These are phyloP conservation scores for Drechslera avenae DNA, from an alignment of 2,329 filamentous ascomycete species.

Conservation along the genomic window DNA sequence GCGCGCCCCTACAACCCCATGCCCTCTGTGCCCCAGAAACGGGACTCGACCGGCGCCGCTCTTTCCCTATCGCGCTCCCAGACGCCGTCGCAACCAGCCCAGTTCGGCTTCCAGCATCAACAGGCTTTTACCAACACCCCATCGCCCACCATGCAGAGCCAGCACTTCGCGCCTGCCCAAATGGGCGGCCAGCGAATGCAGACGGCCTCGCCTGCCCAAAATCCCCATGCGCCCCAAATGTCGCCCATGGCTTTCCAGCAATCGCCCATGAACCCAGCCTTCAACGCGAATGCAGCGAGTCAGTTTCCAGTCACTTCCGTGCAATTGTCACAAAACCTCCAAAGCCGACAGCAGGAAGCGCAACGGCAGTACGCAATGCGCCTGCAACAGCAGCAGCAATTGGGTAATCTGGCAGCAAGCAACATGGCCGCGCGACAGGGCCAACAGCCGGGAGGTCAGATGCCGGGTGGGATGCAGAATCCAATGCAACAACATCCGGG, in stretches of 20 bases:
- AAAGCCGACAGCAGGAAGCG: slow-evolving; percentile 62
- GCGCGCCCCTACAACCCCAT: slow-evolving; percentile 78
- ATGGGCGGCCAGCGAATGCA: slow-evolving; percentile 70
- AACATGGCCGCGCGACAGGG: slow-evolving; percentile 48
- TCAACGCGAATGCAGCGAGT: slow-evolving; percentile 49
- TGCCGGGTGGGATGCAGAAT: slow-evolving; percentile 39
- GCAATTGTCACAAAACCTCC: slow-evolving; percentile 58
- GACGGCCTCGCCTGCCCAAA: slow-evolving; percentile 91
- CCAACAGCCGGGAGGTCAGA: slow-evolving; percentile 47
- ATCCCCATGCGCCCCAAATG: slow-evolving; percentile 57
- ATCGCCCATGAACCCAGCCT: slow-evolving; percentile 46
- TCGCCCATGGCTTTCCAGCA: slow-evolving; percentile 46
- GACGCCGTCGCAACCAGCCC: slow-evolving; percentile 78
- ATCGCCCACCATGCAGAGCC: slow-evolving; percentile 88
- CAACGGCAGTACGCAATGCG: slow-evolving; percentile 87
- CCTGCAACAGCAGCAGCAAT: slow-evolving; percentile 71
- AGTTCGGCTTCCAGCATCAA: slow-evolving; percentile 68
- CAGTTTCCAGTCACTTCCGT: slow-evolving; percentile 54
- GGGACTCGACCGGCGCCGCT: slow-evolving; percentile 83
- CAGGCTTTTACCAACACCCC: slow-evolving; percentile 83
- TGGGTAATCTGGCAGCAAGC: slow-evolving; percentile 49
- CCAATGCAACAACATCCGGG: slow-evolving; percentile 34
- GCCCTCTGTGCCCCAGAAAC: slow-evolving; percentile 91
- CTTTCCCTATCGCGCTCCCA: slow-evolving; percentile 93
- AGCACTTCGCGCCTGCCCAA: slow-evolving; percentile 65